Base-by-base conservation (phyloP, 345 rosid species). In the Populus pruinosa region DNA sequence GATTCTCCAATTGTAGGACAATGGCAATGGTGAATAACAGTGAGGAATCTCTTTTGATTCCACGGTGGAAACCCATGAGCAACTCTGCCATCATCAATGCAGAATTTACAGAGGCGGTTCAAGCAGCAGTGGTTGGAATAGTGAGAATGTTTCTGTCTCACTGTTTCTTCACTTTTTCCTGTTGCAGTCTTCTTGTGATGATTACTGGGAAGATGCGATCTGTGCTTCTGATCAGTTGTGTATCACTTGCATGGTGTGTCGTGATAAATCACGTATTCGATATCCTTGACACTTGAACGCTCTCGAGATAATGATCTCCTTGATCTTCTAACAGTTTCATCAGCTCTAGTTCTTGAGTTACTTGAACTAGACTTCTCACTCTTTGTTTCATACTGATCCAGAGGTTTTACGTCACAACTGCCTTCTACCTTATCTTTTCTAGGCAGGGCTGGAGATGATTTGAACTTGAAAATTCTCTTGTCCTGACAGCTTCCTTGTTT, bases 391-490 rank as follows among this genome's bases (percentile, higher is more conserved):
- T 76, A 69, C n/a, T 74, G 70, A 31, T 72, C 81, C 39, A 41
- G 12, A 66, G 17, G 73, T 17, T 76, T 76, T 53, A 76, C 73
- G 13, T 76, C 77, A 12, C 11, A 43, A 6, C 29, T 44, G 8
- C 68, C 85, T 27, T 53, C 71, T 2, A 31, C 13, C 2, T 65
- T 59, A 39, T 43, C 78, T 53, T 10, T 64, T 33, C 43, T 71
- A 0, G 69, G 43, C 67, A 73, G 4, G 43, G 31, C 5, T 8
- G 29, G 13, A 31, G 76, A 75, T 44, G 82, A 81, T 63, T 78
- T 87, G 90, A 91, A 91, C 86, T 86, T 87, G 88, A 90, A 90
- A 14, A 85, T 55, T 65, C 92, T 82, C 67, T 84, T 86, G 69
- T 91, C 96, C 76, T 87, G 89, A 36, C 21, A 62, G 77, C 76